Percentiles rank a stretch among this genome's conserved stretches.
Evolutionary conservation across 495 filamentous ascomycete species (phyloP).

Genomic region (Lineolata rhizophorae): DNA sequence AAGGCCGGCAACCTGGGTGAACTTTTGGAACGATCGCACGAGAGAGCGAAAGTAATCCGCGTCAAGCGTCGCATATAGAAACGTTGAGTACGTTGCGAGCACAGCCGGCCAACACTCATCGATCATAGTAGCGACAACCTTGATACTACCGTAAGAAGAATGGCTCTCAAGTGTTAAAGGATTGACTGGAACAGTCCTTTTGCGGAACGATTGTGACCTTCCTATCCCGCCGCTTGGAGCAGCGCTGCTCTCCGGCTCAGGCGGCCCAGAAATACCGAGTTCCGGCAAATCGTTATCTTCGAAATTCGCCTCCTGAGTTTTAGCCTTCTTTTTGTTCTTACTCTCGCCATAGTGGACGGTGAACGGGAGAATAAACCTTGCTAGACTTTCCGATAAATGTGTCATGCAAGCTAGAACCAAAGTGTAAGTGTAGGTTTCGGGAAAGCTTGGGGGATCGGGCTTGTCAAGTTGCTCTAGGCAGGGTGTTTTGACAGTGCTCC

Average conservation of each 20-base stretch:
- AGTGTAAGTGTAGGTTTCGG: constrained; percentile 86
- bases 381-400: constrained; percentile 71
- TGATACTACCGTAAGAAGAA: constrained; percentile 43
- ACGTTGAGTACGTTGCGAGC: constrained; percentile 82
- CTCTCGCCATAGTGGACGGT: constrained; percentile 49
- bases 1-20: constrained; percentile 84
- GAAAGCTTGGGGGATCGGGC: constrained; percentile 55
- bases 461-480: constrained; percentile 94
- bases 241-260: neutral
- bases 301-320: constrained; percentile 5
- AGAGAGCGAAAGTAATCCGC: constrained; percentile 86
- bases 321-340: constrained; percentile 23
- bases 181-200: constrained; percentile 47
- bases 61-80: constrained; percentile 75
- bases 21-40: constrained; percentile 86
- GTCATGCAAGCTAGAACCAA: constrained; percentile 75
- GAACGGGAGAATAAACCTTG: constrained; percentile 76
- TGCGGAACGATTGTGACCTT: constrained; percentile 19
- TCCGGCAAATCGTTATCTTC: constrained; percentile 1
- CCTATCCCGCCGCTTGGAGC: constrained; percentile 1
- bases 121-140: constrained; percentile 58
- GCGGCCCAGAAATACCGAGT: neutral
- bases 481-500: constrained; percentile 71
- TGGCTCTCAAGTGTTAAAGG: constrained; percentile 53
- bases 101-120: constrained; percentile 90